Conservation (phyloP, 805 yeast species). For the Yamadazyma takamatsuzukensis region DNA sequence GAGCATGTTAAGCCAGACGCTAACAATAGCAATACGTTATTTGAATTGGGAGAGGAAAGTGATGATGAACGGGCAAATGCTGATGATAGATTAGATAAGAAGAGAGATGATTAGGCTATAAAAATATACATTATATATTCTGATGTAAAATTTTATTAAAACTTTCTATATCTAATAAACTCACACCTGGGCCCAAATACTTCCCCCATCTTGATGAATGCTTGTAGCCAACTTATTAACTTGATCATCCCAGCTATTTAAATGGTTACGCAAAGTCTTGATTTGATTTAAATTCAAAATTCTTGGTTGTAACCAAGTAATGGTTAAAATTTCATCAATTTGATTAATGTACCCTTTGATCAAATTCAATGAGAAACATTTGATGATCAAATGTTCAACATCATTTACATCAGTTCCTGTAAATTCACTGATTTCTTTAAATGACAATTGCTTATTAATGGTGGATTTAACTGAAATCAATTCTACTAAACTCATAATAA, state of each 20-base stretch:
- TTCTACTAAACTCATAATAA: slow-evolving; percentile 89
- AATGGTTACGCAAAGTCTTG: slow-evolving; percentile 65
- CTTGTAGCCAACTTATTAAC: slow-evolving; percentile 57
- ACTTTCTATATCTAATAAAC: neutral
- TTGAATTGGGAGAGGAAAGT: slow-evolving; percentile 40
- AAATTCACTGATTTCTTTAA: slow-evolving; percentile 61
- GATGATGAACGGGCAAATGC: slow-evolving; percentile 24
- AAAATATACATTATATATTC: slow-evolving; percentile 1
- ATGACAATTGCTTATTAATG: slow-evolving; percentile 68
- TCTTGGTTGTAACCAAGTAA: slow-evolving; percentile 96
- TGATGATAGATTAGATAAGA: slow-evolving; percentile 17
- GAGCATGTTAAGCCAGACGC: slow-evolving; percentile 16
- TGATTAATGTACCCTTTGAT: slow-evolving; percentile 91
- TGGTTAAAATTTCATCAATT: slow-evolving; percentile 69
- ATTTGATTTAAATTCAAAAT: slow-evolving; percentile 83
- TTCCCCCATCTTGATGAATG: slow-evolving; percentile 36
- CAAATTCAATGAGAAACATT: slow-evolving; percentile 79
- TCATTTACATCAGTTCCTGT: slow-evolving; percentile 69
- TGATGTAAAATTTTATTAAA: neutral
- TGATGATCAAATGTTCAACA: slow-evolving; percentile 89
- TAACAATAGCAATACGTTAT: slow-evolving; percentile 28
- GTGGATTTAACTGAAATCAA: slow-evolving; percentile 75
- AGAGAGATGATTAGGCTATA: neutral
- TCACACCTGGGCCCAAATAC: slow-evolving; percentile 33
- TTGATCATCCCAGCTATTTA: slow-evolving; percentile 73